A percentile compares a stretch with the other conserved stretches of the same genome.
Conservation (phyloP, 1,284 basidiomycete genomes). For the Phellinidium pouzarii region DNA sequence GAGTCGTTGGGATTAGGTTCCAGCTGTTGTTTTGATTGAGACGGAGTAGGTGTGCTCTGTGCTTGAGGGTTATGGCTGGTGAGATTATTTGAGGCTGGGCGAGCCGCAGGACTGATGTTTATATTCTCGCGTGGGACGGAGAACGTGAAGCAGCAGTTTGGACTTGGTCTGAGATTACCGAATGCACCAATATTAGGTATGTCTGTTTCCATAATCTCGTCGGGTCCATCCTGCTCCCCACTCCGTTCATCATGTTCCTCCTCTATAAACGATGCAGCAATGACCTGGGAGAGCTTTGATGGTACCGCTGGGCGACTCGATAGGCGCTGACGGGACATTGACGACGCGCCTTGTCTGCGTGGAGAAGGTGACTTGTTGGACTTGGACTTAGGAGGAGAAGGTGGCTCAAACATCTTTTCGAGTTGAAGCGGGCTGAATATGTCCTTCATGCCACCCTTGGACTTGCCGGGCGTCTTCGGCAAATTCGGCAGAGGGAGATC, state of each 20-base stretch:
- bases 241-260: conserved; percentile 8
- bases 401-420: conserved; percentile 88
- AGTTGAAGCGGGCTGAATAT: conserved; percentile 81
- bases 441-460: conserved; percentile 62
- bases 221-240: conserved; percentile 6
- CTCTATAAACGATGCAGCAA: conserved; percentile 20
- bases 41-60: conserved; percentile 50
- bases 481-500: conserved; percentile 52
- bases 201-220: conserved; percentile 29
- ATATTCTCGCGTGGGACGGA: conserved; percentile 41
- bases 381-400: conserved; percentile 52
- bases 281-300: conserved; percentile 24
- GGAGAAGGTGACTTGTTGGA: conserved; percentile 28
- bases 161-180: conserved; percentile 26
- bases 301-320: conserved; percentile 13
- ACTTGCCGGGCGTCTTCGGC: conserved; percentile 58
- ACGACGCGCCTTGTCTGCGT: conserved; percentile 30
- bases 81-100: conserved; percentile 13
- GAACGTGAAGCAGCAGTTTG: conserved; percentile 71
- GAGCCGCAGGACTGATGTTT: conserved; percentile 26
- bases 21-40: conserved; percentile 22
- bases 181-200: conserved; percentile 28
- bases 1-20: conserved; percentile 50
- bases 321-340: not conserved
- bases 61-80: conserved; percentile 24